Conservation (phyloP, 1,139 yeast genomes). For the Geotrichum histeridarum region DNA sequence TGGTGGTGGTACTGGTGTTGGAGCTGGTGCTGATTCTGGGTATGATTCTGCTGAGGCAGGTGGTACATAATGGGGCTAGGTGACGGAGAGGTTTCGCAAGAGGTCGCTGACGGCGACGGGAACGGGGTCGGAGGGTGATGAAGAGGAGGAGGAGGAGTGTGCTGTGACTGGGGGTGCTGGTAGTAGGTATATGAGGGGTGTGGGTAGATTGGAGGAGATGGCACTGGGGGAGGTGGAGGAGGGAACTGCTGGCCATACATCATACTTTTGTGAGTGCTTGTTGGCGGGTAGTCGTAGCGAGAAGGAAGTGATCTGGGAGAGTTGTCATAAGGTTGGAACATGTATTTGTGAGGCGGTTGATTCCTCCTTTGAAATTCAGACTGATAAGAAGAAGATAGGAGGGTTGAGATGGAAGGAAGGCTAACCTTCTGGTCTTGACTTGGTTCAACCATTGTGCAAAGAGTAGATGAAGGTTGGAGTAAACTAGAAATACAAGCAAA, state of each 20-base stretch:
- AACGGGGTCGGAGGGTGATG: neutral
- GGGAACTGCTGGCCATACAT: neutral
- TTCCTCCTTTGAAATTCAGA: neutral
- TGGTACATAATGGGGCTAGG: neutral
- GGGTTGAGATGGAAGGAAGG: slow-evolving; percentile 15
- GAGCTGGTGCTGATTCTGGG: neutral
- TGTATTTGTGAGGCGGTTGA: neutral
- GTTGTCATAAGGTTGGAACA: neutral
- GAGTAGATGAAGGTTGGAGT: too few species aligned
- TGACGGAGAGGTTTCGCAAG: neutral
- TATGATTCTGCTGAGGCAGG: neutral
- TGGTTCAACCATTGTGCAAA: too few species aligned
- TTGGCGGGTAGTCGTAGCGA: neutral
- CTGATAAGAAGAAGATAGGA: neutral
- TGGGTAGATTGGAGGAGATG: neutral
- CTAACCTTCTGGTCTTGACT: neutral
- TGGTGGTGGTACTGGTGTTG: neutral
- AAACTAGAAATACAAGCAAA: too few species aligned
- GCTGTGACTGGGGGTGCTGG: neutral
- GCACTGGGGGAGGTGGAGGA: neutral
- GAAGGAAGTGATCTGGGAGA: neutral
- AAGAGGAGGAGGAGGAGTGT: neutral
- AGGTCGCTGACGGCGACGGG: neutral
- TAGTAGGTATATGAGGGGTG: neutral
- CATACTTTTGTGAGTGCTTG: neutral